phyloP scores from a whole-genome alignment of 2,329 filamentous ascomycete species.

The Scedosporium dehoogii region DNA sequence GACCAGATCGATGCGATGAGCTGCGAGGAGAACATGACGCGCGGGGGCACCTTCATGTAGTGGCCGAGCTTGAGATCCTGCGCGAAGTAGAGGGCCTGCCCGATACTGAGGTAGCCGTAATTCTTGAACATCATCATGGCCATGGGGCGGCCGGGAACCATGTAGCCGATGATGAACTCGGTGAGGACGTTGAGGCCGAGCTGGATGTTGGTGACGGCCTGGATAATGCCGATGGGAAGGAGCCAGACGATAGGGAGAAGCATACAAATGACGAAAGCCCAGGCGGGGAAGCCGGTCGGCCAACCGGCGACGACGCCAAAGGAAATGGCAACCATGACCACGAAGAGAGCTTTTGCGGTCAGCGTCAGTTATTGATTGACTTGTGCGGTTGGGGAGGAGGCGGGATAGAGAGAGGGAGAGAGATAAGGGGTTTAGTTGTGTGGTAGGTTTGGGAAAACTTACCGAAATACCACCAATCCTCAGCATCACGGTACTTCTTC shows the following conservation, averaged over 20 bases:
- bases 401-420: background rate
- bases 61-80: constrained; percentile 60
- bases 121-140: constrained; percentile 75
- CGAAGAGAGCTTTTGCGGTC: constrained; percentile 29
- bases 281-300: constrained; percentile 47
- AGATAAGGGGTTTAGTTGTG: constrained; percentile 4
- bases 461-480: constrained; percentile 50
- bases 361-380: background rate
- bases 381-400: background rate
- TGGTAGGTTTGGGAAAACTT: constrained; percentile 24
- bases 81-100: constrained; percentile 53
- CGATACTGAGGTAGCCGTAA: constrained; percentile 61
- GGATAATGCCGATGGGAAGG: constrained; percentile 51
- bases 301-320: constrained; percentile 45
- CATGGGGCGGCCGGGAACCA: constrained; percentile 59
- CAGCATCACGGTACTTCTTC: constrained; percentile 50
- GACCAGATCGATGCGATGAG: constrained; percentile 51
- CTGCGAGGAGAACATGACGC: constrained; percentile 52
- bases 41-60: constrained; percentile 57
- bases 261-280: constrained; percentile 48
- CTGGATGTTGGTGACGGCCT: constrained; percentile 52
- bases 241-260: constrained; percentile 48
- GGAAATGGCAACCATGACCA: constrained; percentile 42
- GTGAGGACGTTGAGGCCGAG: constrained; percentile 61
- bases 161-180: constrained; percentile 65